phyloP scores from a whole-genome alignment of 2,329 filamentous ascomycete genomes.

The Fusarium proliferatum region DNA sequence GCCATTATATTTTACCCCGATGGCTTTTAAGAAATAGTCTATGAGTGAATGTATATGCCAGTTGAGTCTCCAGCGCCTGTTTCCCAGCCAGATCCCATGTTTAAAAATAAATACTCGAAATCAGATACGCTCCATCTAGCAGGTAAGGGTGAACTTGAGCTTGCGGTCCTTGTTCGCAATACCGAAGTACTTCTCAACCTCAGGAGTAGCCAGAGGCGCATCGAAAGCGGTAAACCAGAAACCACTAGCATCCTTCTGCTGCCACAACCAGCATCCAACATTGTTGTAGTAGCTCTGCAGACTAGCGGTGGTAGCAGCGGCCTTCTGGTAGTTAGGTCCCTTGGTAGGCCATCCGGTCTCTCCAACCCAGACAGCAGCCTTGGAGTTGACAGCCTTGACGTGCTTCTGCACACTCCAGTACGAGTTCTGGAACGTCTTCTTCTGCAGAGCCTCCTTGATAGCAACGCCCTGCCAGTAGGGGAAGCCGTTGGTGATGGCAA shows the following conservation, averaged over 20 bases:
- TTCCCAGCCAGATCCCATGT: neutral
- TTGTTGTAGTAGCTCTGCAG: conserved; percentile 39
- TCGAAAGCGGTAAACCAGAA: conserved; percentile 45
- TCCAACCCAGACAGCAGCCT: conserved; percentile 38
- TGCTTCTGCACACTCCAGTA: conserved; percentile 35
- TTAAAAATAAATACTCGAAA: neutral
- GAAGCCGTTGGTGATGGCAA: conserved; percentile 42
- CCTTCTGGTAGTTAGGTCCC: conserved; percentile 36
- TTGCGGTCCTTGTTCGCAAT: conserved; percentile 39
- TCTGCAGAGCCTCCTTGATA: conserved; percentile 39
- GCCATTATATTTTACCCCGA: neutral
- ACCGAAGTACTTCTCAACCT: conserved; percentile 43
- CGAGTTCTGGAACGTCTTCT: conserved; percentile 42
- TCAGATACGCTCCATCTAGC: conserved; percentile 6
- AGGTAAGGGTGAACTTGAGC: conserved; percentile 39
- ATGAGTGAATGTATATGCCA: conserved; percentile 1
- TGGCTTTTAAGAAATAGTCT: neutral
- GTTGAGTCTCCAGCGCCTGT: neutral
- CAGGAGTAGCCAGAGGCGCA: conserved; percentile 20
- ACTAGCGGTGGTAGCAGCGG: conserved; percentile 18
- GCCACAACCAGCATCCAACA: conserved; percentile 39
- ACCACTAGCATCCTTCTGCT: conserved; percentile 27
- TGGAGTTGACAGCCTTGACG: conserved; percentile 35
- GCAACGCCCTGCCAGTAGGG: conserved; percentile 41
- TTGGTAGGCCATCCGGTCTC: conserved; percentile 40